A percentile compares a stretch with the other conserved stretches of the same genome.
phyloP scores from a whole-genome alignment of 768 basidiomycete species.

The Psilocybe cubensis region DNA sequence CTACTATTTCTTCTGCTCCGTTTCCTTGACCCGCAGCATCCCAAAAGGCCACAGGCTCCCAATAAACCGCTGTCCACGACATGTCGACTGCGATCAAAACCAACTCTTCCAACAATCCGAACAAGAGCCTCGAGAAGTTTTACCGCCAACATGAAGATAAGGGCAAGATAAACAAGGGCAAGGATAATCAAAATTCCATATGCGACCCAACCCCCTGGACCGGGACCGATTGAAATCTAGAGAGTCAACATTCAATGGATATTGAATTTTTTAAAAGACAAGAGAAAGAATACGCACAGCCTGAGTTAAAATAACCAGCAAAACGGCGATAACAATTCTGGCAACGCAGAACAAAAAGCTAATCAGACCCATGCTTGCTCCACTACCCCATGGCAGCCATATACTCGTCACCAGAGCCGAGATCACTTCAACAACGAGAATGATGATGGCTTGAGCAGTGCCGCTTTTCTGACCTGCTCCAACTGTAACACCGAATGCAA shows the following conservation, averaged over 20 bases:
- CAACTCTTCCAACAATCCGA: slow-evolving; percentile 74
- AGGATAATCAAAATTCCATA: slow-evolving; percentile 90
- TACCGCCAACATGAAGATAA: slow-evolving; percentile 78
- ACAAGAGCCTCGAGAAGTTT: slow-evolving; percentile 86
- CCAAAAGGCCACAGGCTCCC: slow-evolving; percentile 76
- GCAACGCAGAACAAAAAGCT: slow-evolving; percentile 93
- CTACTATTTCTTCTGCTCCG: slow-evolving; percentile 45
- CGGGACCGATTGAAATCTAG: slow-evolving; percentile 82
- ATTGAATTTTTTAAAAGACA: neutral
- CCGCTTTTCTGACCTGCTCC: slow-evolving; percentile 91
- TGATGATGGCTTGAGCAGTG: slow-evolving; percentile 88
- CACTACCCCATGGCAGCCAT: slow-evolving; percentile 96
- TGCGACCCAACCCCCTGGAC: slow-evolving; percentile 90
- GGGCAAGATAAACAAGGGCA: slow-evolving; percentile 81
- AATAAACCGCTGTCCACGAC: slow-evolving; percentile 86
- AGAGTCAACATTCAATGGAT: neutral
- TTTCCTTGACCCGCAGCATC: slow-evolving; percentile 57
- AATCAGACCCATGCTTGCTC: slow-evolving; percentile 95
- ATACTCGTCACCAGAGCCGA: slow-evolving; percentile 89
- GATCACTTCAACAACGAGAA: slow-evolving; percentile 86
- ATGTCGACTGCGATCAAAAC: slow-evolving; percentile 84
- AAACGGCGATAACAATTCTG: slow-evolving; percentile 86
- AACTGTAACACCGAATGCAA: slow-evolving; percentile 82
- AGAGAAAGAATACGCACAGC: slow-evolving; percentile 60
- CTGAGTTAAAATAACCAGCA: slow-evolving; percentile 89